Base-by-base conservation (phyloP, 306 rosid genomes). In the Echinosophora koreensis region DNA sequence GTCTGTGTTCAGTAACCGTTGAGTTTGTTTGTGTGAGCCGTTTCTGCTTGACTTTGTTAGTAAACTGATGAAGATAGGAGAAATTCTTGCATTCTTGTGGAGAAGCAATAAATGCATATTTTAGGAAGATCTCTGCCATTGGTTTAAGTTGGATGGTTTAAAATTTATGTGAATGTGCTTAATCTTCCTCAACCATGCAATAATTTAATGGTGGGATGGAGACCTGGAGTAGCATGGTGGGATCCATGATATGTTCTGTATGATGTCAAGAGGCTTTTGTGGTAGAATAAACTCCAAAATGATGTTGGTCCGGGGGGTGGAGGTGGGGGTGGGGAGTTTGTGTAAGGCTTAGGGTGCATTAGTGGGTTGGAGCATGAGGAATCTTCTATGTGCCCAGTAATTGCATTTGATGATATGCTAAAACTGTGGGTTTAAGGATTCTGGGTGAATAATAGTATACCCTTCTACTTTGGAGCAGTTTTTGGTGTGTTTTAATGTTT, bases 11-110 rank as follows among this genome's bases (percentile, higher is more conserved):
- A 66, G 77, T 18, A 70, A 47, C 39, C 11, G 62, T 60, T 81
- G 51, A 76, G 52, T 61, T 8, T 35, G 32, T 69, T 49, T 78
- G 10, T 78, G 62, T 14, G 51, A 34, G 9, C 44, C 60, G 17
- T 39, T 39, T 38, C 39, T 44, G 71, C 55, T 67, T 18, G 47
- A 52, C 62, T 67, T 59, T 61, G n/a, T 54, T 3, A 51, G 37
- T 14, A 11, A 58, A 47, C 59, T 13, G 77, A 27, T 42, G 16
- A 50, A 61, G 51, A 63, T 54, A 3, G 52, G 16, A 13, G 52
- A 47, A 13, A 13, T 4, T 12, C 15, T 47, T 47, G 15, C 52
- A 47, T 47, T 17, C 61, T 6, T 30, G 32, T 30, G 32, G 32
- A 3, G 32, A 2, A 30, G 32, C 32, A 30, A 30, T 30, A 30